Conservation (phyloP, 1,284 basidiomycete species). For the Moesziomyces aphidis region DNA sequence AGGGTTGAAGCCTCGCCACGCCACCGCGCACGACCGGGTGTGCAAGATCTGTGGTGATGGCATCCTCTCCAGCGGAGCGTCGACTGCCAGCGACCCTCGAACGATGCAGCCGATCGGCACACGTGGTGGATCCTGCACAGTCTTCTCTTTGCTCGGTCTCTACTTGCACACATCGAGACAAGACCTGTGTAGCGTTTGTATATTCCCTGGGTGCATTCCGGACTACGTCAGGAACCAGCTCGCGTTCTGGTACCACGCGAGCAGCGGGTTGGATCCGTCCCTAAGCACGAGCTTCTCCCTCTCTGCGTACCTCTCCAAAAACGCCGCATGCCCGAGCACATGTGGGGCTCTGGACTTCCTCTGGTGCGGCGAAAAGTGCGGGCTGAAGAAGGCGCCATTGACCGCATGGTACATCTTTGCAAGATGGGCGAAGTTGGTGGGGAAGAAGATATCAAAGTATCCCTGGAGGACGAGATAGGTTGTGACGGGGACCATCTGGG, state of each 20-base stretch:
- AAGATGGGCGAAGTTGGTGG: slow-evolving; percentile 87
- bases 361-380: slow-evolving; percentile 6
- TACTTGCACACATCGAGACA: too few species aligned
- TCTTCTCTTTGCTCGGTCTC: too few species aligned
- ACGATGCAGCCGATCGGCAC: too few species aligned
- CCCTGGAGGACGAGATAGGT: slow-evolving; percentile 94
- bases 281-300: slow-evolving; percentile 75
- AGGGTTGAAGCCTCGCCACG: too few species aligned
- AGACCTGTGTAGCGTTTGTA: not conserved
- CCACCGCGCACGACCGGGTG: too few species aligned
- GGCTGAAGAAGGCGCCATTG: slow-evolving; percentile 5
- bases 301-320: slow-evolving; percentile 84
- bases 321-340: slow-evolving; percentile 75
- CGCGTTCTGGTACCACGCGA: slow-evolving; percentile 89
- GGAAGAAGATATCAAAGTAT: slow-evolving; percentile 99
- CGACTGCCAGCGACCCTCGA: too few species aligned
- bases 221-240: slow-evolving; percentile 71
- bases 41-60: too few species aligned
- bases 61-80: too few species aligned
- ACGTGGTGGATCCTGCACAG: too few species aligned
- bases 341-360: slow-evolving; percentile 18
- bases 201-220: not conserved
- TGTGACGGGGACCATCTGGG: slow-evolving; percentile 81
- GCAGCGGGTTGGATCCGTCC: slow-evolving; percentile 87
- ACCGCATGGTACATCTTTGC: slow-evolving; percentile 44